Base-by-base conservation (phyloP, 2,329 filamentous ascomycete genomes). In the Fusarium buxicola region DNA sequence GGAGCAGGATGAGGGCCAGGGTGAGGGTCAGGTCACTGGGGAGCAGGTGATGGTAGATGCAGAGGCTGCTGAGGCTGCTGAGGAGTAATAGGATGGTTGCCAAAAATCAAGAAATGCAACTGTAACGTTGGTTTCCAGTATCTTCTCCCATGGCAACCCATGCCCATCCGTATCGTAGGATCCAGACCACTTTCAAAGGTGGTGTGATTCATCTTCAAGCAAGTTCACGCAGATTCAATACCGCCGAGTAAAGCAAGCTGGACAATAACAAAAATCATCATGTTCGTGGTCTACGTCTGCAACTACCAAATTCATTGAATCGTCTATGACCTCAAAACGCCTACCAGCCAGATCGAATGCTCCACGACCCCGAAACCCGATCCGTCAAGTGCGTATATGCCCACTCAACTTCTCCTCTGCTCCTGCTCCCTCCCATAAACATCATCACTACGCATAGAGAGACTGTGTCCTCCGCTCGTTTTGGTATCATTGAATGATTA, bases 311-410 rank as follows among this genome's bases (percentile, higher is more conserved):
- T 73, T 75, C 73, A 68, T 77, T 70, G 71, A 75, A 74, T 76
- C 73, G 71, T 77, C 75, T 77, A 77, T 76, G 69, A 63, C 69
- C 69, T 74, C 74, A 72, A 72, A 77, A 77, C 75, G 75, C 75
- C 75, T 66, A 55, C 69, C 67, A 74, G 69, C 63, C 72, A 72
- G 68, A 70, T 74, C 69, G 68, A 72, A 75, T 71, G 66, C 65
- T 73, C 70, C 62, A 62, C 46, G 53, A 56, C 55, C 58, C 63
- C 63, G 47, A 62, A 58, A 62, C 58, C 59, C 56, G 66, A 69
- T 63, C 55, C 54, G 49, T 55, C 58, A 60, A 61, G 51, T 57
- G 57, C 57, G 55, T 58, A 47, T 40, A 57, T 58, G 47, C 54
- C 54, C 60, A 57, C 31, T 51, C 45, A 55, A 52, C 64, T 50